phyloP scores from a whole-genome alignment of 805 yeast genomes.

The Candida coleopterorum region DNA sequence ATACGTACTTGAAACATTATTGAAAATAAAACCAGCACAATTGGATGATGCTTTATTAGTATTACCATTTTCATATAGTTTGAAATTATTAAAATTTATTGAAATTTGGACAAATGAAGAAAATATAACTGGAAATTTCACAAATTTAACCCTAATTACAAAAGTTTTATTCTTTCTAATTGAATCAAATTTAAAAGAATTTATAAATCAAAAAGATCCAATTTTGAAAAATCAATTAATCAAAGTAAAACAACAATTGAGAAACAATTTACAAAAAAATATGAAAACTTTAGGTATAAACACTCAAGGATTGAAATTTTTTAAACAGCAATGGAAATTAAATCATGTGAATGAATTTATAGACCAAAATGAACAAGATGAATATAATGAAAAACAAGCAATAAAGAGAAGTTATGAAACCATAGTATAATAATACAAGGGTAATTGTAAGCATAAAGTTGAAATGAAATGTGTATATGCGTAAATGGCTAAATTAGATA shows the following conservation, averaged over 20 bases:
- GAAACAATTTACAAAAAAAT: conserved; percentile 49
- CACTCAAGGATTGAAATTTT: conserved; percentile 71
- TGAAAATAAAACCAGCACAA: conserved; percentile 74
- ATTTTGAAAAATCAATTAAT: conserved; percentile 59
- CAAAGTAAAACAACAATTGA: conserved; percentile 56
- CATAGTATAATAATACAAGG: conserved; percentile 4
- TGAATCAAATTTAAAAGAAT: conserved; percentile 70
- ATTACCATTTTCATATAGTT: conserved; percentile 80
- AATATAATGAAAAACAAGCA: conserved; percentile 49
- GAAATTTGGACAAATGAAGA: conserved; percentile 62
- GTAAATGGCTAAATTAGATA: too few relatives aligned
- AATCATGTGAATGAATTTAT: conserved; percentile 69
- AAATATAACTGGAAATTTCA: conserved; percentile 35
- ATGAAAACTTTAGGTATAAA: conserved; percentile 73
- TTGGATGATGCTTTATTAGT: conserved; percentile 90
- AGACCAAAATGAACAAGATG: conserved; percentile 58
- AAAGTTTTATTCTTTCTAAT: conserved; percentile 73
- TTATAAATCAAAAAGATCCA: conserved; percentile 65
- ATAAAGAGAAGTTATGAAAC: conserved; percentile 74
- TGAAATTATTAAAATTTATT: conserved; percentile 66
- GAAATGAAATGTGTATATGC: too few relatives aligned
- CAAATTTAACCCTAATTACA: conserved; percentile 61
- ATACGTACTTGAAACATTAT: conserved; percentile 69
- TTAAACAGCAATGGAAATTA: conserved; percentile 74
- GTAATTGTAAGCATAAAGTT: too few relatives aligned